Conservation (phyloP, 495 filamentous ascomycete species). For the Saxophila tyrrhenica region DNA sequence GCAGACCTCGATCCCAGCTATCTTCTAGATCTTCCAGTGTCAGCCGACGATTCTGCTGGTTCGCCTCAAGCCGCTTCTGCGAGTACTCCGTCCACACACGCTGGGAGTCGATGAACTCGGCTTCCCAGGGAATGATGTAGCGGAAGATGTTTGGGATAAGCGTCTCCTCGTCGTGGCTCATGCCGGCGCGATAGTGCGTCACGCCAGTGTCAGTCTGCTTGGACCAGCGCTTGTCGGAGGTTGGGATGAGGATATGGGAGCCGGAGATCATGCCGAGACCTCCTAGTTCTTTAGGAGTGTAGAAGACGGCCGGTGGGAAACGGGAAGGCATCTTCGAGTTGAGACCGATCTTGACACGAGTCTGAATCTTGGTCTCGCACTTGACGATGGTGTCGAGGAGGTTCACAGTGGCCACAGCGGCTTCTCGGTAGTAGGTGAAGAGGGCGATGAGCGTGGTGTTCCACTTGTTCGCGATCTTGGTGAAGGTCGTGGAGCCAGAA, state of each 20-base stretch:
- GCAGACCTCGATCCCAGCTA: constrained; percentile 96
- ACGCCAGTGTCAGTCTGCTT: constrained; percentile 97
- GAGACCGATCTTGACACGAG: constrained; percentile 94
- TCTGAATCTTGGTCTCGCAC: constrained; percentile 99
- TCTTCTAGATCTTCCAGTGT: constrained; percentile 97
- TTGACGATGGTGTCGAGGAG: constrained; percentile 98
- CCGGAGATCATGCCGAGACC: constrained; percentile 99
- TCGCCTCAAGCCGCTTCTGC: constrained; percentile 92
- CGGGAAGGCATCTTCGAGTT: constrained; percentile 99
- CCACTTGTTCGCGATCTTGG: constrained; percentile 99
- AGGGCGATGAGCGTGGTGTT: constrained; percentile 97
- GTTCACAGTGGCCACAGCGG: constrained; percentile 92
- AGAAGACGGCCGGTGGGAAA: constrained; percentile 98
- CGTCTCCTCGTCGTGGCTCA: constrained; percentile 97
- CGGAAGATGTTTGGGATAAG: constrained; percentile 98
- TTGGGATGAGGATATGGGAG: constrained; percentile 94
- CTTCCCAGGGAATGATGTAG: constrained; percentile 99
- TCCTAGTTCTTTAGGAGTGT: constrained; percentile 96
- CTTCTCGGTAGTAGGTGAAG: constrained; percentile 98
- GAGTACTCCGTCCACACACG: constrained; percentile 99
- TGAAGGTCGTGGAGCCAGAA: constrained; percentile 96
- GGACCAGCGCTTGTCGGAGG: constrained; percentile 95
- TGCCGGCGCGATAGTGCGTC: constrained; percentile 93
- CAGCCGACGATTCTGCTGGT: constrained; percentile 90
- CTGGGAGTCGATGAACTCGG: constrained; percentile 97